phyloP scores from a whole-genome alignment of 2,329 filamentous ascomycete genomes.

The Venturiaceae sp. region DNA sequence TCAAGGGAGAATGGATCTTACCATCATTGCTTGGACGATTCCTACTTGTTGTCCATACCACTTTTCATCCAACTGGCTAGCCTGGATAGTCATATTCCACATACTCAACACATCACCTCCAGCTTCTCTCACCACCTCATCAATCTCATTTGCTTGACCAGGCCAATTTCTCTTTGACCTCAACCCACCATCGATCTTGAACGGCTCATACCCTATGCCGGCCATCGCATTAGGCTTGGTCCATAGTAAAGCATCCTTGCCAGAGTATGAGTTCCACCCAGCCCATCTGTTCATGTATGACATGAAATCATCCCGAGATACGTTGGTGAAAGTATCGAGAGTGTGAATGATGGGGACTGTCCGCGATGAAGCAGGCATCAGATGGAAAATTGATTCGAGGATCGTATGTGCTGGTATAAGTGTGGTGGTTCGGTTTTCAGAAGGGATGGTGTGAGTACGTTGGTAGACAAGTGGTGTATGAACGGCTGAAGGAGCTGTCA shows the following conservation, averaged over 20 bases:
- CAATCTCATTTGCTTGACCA: conserved; percentile 10
- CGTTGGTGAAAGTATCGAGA: background rate
- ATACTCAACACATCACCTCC: conserved; percentile 31
- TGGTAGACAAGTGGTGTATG: too few species aligned
- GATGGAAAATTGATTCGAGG: background rate
- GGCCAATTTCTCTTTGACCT: too few species aligned
- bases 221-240: too few species aligned
- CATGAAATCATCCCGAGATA: background rate
- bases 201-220: too few species aligned
- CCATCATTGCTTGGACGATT: conserved; percentile 35
- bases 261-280: background rate
- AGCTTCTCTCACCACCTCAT: conserved; percentile 20
- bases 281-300: background rate
- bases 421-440: background rate
- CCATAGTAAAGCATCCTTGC: background rate
- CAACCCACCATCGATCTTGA: too few species aligned
- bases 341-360: background rate
- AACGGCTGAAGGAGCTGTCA: too few species aligned
- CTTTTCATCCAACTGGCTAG: conserved; percentile 26
- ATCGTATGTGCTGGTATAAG: background rate
- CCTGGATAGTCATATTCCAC: conserved; percentile 34
- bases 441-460: too few species aligned
- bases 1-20: conserved; percentile 12
- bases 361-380: background rate
- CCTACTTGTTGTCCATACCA: conserved; percentile 29